Conservation (phyloP, 2,329 filamentous ascomycete genomes). For the Trichocomaceae sp. region DNA sequence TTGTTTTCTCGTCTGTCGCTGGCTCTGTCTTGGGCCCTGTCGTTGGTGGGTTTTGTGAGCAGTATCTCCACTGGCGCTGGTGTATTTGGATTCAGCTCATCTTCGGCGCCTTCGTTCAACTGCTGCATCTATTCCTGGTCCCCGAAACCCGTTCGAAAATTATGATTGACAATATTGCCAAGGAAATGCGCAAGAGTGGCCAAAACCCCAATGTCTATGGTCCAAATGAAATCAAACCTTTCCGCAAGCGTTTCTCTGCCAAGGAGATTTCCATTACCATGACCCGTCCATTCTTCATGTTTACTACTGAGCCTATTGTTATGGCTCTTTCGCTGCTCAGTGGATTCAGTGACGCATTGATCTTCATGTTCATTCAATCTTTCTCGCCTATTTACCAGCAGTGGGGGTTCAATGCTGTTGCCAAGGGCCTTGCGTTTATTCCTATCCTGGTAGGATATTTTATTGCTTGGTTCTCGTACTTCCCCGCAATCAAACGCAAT, state of each 20-base stretch:
- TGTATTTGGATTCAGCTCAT: constrained; percentile 82
- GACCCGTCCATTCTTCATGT: constrained; percentile 58
- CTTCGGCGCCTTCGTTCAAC: constrained; percentile 63
- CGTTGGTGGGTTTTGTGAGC: constrained; percentile 68
- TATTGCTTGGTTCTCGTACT: constrained; percentile 51
- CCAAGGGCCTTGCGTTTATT: constrained; percentile 49
- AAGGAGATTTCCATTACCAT: constrained; percentile 54
- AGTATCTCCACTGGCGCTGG: constrained; percentile 64
- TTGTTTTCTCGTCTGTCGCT: constrained; percentile 72
- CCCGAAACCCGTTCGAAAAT: constrained; percentile 72
- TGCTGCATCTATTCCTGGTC: constrained; percentile 61
- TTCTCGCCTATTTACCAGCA: constrained; percentile 55
- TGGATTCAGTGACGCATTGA: constrained; percentile 59
- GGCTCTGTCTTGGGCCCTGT: constrained; percentile 71
- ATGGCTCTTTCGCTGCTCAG: constrained; percentile 54
- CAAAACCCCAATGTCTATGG: constrained; percentile 59
- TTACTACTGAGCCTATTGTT: constrained; percentile 60
- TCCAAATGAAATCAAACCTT: constrained; percentile 61
- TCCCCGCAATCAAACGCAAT: constrained; percentile 49
- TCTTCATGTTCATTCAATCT: constrained; percentile 61
- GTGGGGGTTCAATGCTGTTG: constrained; percentile 50
- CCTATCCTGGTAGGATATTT: constrained; percentile 54
- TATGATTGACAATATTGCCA: constrained; percentile 72
- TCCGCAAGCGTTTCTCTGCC: constrained; percentile 52
- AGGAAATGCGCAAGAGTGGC: constrained; percentile 60